Percentiles rank a stretch among this genome's conserved stretches.
Conservation (phyloP, 805 yeast species). For the Candida ponderosae region DNA sequence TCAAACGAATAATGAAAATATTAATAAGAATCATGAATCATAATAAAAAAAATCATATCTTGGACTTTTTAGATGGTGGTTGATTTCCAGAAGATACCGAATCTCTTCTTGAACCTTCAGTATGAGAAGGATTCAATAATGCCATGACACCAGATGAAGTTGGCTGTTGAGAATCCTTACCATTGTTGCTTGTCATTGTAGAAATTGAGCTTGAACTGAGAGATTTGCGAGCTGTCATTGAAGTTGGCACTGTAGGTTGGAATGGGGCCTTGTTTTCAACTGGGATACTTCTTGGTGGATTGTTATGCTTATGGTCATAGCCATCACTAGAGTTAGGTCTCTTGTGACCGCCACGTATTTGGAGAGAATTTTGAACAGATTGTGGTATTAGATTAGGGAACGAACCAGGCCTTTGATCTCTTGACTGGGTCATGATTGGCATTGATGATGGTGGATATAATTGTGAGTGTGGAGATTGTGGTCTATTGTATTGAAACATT, state of each 20-base stretch:
- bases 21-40: too few species aligned
- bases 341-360: constrained; percentile 14
- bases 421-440: not conserved
- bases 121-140: constrained; percentile 18
- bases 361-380: constrained; percentile 7
- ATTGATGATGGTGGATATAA: constrained; percentile 1
- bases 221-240: too few species aligned
- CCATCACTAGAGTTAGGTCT: constrained; percentile 17
- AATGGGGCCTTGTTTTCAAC: constrained; percentile 2
- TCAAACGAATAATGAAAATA: too few species aligned
- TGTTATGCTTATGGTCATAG: constrained; percentile 6
- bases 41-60: constrained; percentile 1
- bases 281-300: constrained; percentile 19
- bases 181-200: too few species aligned
- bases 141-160: constrained; percentile 17
- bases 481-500: too few species aligned
- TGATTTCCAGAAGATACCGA: constrained; percentile 2
- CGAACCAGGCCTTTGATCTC: constrained; percentile 17
- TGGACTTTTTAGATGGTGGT: constrained; percentile 2
- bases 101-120: constrained; percentile 14
- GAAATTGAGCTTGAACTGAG: too few species aligned
- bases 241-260: too few species aligned
- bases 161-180: not conserved
- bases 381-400: constrained; percentile 12
- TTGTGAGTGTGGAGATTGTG: constrained; percentile 10